Conservation (phyloP, 2,329 filamentous ascomycete species). For the Cladophialophora carrionii region DNA sequence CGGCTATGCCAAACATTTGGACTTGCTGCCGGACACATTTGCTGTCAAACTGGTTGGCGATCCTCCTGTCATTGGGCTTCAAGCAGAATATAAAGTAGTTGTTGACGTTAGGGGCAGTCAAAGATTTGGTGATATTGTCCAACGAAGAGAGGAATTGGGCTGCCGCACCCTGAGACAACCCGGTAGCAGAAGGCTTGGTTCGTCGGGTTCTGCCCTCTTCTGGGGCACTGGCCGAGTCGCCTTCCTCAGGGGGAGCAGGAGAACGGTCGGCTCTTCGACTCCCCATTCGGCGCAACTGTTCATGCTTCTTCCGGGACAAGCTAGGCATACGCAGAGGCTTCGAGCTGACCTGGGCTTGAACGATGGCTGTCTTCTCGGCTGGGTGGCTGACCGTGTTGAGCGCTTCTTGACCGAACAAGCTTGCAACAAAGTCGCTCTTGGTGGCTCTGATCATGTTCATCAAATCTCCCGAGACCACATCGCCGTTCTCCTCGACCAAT, state of each 20-base stretch:
- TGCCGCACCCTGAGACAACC: slow-evolving; percentile 75
- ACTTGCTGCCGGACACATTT: slow-evolving; percentile 95
- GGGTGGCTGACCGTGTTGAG: slow-evolving; percentile 92
- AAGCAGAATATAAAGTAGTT: slow-evolving; percentile 96
- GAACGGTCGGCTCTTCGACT: slow-evolving; percentile 42
- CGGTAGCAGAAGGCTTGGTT: slow-evolving; percentile 48
- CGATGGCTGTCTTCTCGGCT: slow-evolving; percentile 83
- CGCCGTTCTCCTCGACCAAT: slow-evolving; percentile 91
- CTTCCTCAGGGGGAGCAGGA: slow-evolving; percentile 48
- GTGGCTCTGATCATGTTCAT: slow-evolving; percentile 91
- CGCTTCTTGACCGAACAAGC: slow-evolving; percentile 94
- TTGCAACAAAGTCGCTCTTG: slow-evolving; percentile 83
- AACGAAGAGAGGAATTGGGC: slow-evolving; percentile 88
- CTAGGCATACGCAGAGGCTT: slow-evolving; percentile 92
- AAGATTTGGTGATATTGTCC: slow-evolving; percentile 85
- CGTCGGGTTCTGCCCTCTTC: slow-evolving; percentile 33
- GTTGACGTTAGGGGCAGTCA: slow-evolving; percentile 81
- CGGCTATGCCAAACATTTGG: slow-evolving; percentile 92
- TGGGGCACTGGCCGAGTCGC: slow-evolving; percentile 36
- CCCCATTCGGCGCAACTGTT: slow-evolving; percentile 55
- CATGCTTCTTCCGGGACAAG: slow-evolving; percentile 79
- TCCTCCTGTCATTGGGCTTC: slow-evolving; percentile 94
- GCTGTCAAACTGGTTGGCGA: slow-evolving; percentile 98
- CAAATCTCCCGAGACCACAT: slow-evolving; percentile 91
- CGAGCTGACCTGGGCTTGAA: slow-evolving; percentile 94